Base-by-base conservation (phyloP, 805 yeast genomes). In the Torulaspora quercuum region DNA sequence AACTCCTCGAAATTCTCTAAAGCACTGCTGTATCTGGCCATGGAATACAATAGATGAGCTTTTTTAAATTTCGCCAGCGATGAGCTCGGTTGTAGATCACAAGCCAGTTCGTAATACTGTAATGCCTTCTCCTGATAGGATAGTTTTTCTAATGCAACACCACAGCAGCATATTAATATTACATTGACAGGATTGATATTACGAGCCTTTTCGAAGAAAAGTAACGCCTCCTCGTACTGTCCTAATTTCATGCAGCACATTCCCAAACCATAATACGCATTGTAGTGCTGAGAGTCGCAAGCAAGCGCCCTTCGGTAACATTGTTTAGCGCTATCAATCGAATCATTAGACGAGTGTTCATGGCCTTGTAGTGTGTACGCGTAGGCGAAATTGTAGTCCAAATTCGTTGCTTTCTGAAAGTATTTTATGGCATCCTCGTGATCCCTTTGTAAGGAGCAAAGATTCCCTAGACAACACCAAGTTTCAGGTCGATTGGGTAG, bases 291-390 rank as follows among this genome's bases (percentile, higher is more conserved):
- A 30, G 80, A 72, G 52, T 90, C 95, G 26, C 80, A 70, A 15
- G 81, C 65, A 29, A 92, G 68, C 3, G 96, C 94, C 44, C 71
- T 69, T 23, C 95, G 64, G 70, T 88, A 92, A 43, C 86, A 77
- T 39, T 82, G 85, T 44, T 83, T 72, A 0, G 98, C 97, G 55
- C 79, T 75, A 55, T 88, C 96, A 63, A 82, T 85, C 23, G 94
- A 88, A 63, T 94, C 98, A 52, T 77, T 86, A 2, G 90, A 73
- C 21, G 86, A 76, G 53, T 76, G 78, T 61, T 92, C 99, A 59
- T 92, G 97, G 0, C 97, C 99, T 64, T 84, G 87, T 40, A 92
- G 68, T 1, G 97, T 89, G 55, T 85, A 84, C 0, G 95, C 95
- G 57, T 90, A 90, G 0, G 92, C 81, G 57, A 84, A 84, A 10